Base-by-base conservation (phyloP, 176 grass and related monocot species). In the Phoenix dactylifera region DNA sequence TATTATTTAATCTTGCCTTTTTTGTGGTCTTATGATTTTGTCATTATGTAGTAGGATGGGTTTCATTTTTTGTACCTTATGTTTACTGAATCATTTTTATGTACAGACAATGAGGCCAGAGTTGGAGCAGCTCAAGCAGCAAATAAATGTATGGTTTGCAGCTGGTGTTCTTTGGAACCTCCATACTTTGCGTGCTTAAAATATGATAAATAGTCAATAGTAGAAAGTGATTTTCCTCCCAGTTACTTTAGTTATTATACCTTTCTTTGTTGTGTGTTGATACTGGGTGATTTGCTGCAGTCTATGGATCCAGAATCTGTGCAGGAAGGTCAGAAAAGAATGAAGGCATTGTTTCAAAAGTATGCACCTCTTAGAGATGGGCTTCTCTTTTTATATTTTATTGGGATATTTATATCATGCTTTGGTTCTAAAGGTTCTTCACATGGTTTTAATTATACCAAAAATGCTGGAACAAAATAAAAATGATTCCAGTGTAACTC, bases 41-140 rank as follows among this genome's bases (percentile, higher is more conserved):
- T 63, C 12, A 51, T 26, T 74, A 63, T 23, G 55, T 15, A 9
- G 25, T 66, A 2, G 44, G 55, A 66, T 4, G 15, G 68, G 75
- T 17, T 71, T 59, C 70, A 15, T 55, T 66, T 60, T 62, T 54
- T 76, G 10, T 44, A 15, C 26, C 52, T 61, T 76, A 16, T 53
- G 48, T 63, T 66, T 60, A 15, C 6, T 82, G 32, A 44, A 12
- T 44, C 35, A 44, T 44, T 44, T 44, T 44, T 44, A 44, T 12
- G 10, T 44, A 14, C 76, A 98, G 93, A 62, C 18, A 70, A 53
- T 98, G 86, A 76, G 26, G 35, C 81, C 93, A 57, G 87, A 98
- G 66, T 62, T 98, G 65, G 81, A 98, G 54, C 63, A 76, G 57
- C 75, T 98, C 16, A 85, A 88, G 55, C 65, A 73, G 4, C 28